Percentiles rank a stretch among this genome's conserved stretches.
These are phyloP conservation scores for Tulasnella sp. DNA, from an alignment of 768 basidiomycete species.

Conservation along the genomic window DNA sequence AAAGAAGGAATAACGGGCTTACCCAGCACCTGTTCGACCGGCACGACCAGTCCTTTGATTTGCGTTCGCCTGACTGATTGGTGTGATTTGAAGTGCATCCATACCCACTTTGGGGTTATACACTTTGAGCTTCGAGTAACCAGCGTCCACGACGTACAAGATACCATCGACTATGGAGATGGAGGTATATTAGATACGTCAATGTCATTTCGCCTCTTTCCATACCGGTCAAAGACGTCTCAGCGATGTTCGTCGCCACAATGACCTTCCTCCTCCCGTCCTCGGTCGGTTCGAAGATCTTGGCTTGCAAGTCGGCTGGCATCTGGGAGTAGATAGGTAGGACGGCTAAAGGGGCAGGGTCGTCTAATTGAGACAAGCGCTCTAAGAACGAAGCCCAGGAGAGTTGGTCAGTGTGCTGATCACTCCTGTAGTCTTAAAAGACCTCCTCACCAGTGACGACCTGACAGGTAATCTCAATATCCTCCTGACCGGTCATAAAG, in stretches of 20 bases:
- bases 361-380: slow-evolving; percentile 84
- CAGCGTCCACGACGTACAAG: slow-evolving; percentile 91
- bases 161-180: slow-evolving; percentile 82
- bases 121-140: slow-evolving; percentile 95
- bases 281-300: slow-evolving; percentile 89
- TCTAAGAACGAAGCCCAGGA: slow-evolving; percentile 42
- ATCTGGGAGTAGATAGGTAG: slow-evolving; percentile 98
- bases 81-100: slow-evolving; percentile 98
- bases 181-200: neutral
- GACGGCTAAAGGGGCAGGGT: slow-evolving; percentile 79
- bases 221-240: slow-evolving; percentile 88
- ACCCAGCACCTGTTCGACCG: slow-evolving; percentile 94
- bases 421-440: slow-evolving; percentile 16
- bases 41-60: slow-evolving; percentile 94
- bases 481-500: slow-evolving; percentile 99
- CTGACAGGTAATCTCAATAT: slow-evolving; percentile 95
- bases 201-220: neutral
- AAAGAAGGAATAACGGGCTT: slow-evolving; percentile 30
- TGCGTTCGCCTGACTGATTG: slow-evolving; percentile 97
- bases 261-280: slow-evolving; percentile 96
- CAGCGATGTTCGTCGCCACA: slow-evolving; percentile 97
- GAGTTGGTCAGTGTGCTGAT: neutral
- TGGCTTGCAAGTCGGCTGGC: slow-evolving; percentile 98
- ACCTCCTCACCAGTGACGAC: slow-evolving; percentile 68
- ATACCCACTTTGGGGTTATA: slow-evolving; percentile 99